These are phyloP conservation scores for Aspergillus novofumigatus DNA, from an alignment of 2,329 filamentous ascomycete genomes.

Conservation along the genomic window DNA sequence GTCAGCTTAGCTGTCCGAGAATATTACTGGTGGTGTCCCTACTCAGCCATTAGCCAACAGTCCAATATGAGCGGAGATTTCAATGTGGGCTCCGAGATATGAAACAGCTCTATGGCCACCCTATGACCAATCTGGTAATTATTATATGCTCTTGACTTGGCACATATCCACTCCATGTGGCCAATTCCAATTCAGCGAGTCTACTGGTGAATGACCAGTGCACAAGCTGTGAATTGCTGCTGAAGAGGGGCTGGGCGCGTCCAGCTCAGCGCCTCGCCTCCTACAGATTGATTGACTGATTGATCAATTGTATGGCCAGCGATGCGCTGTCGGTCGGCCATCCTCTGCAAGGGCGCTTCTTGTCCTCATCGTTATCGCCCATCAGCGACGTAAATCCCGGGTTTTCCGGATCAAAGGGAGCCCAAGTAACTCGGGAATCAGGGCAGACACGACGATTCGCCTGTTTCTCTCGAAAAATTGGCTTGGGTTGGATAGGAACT, in stretches of 20 bases:
- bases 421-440: not conserved
- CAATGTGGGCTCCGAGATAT: slow-evolving; percentile 2
- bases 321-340: not conserved
- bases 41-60: not conserved
- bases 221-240: not conserved
- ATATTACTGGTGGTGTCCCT: slow-evolving; percentile 2
- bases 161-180: not conserved
- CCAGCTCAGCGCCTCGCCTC: not conserved
- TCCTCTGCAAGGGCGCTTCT: not conserved
- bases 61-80: slow-evolving; percentile 10
- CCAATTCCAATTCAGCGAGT: not conserved
- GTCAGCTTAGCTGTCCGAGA: not conserved
- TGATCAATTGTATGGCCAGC: not conserved
- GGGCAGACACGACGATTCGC: not conserved
- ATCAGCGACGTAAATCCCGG: not conserved
- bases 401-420: not conserved
- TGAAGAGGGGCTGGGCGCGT: not conserved
- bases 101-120: slow-evolving; percentile 6
- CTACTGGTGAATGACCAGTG: not conserved
- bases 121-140: not conserved
- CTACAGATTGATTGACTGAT: not conserved
- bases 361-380: not conserved
- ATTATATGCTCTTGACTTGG: not conserved
- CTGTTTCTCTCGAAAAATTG: not conserved
- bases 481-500: slow-evolving; percentile 10